Evolutionary conservation across 192 early-diverging fungal genomes (phyloP), one percentile per base, ranked within the genome.

Genomic region (Backusella westeae): DNA sequence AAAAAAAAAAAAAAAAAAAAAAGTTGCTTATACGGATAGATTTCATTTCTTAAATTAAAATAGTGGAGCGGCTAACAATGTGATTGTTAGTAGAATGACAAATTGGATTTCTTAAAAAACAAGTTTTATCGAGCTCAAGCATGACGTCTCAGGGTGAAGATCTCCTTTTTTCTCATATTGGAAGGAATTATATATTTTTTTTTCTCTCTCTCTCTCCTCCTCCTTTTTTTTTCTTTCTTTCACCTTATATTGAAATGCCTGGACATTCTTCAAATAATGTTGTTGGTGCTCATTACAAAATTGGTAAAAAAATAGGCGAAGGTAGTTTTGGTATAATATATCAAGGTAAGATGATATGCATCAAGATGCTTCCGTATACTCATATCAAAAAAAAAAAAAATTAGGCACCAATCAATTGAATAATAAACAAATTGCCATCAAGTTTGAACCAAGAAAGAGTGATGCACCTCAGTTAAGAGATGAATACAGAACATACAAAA

Each of bases 311-410:
- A 84, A 95, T 99, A 85, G 98, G 97, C 35, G 97, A 98, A 82
- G 98, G 98, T 34, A 94, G 93, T 80, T 99, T 99, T 90, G 98
- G 98, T 67, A 92, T 97, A 84, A 98, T 99, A 75, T 99, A 98
- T 83, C 95, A 99, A 92, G 98, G 97, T 96, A 84, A 32, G 32
- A 3, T 32, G 32, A 32, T 32, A 3, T 32, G 0, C 32, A 32
- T 32, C 32, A 32, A 32, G 32, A 32, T 32, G 32, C 32, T 32
- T 3, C 32, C 32, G 32, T 32, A 32, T 32, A 32, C 4, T 69
- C 5, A 23, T 10, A 21, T 12, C 1, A 41, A 41, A 69, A 38
- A 17, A 23, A 21, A 41, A 41, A 69, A 38, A 17, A 36, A 68
- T 36, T 39, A 94, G 93, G 95, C 23, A 85, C 88, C 74, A 95